Base-by-base conservation (phyloP, 2,329 filamentous ascomycete genomes). In the Epichloe aotearoae region DNA sequence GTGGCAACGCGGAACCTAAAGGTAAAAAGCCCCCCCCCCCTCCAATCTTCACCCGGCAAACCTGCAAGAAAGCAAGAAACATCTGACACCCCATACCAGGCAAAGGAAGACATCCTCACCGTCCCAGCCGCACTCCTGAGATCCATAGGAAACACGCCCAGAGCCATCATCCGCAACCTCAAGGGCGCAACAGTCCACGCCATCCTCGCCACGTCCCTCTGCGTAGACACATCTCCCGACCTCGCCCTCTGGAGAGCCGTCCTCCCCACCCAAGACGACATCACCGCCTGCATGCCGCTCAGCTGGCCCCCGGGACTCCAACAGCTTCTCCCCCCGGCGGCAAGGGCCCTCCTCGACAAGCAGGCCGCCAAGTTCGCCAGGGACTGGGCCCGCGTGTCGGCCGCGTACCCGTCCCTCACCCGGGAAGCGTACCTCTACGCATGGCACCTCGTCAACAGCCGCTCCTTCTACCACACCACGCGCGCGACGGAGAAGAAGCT, bases 161-260 rank as follows among this genome's bases (percentile, higher is more conserved):
- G 70, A 33, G 53, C 67, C 2, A 74, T 88, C 50, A 65, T 71
- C 49, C 63, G 67, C 12, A 69, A 68, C 30, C 73, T 84, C 11
- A 72, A 75, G 0, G 69, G 72, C 17, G 72, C 73, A 52, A 74
- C 76, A 42, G 75, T 85, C 20, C 88, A 94, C 58, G 83, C 82
- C 30, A 75, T 88, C 39, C 72, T 93, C 7, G 84, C 88, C n/a
- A 75, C 82, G 2, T 79, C 81, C 52, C 69, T 90, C 8, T 75
- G 77, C 30, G 70, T 83, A 33, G 73, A 81, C 51, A 63, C 65
- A 1, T 62, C 70, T 6, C 58, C 67, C 17, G 71, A 72, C 23
- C 76, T 76, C 55, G 65, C 67, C 0, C 63, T 70, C 17, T 91
- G 86, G 85, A 73, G 76, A 59, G 75, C 75, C 50, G 77, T 86